These are phyloP conservation scores for Taxillus chinensis DNA, from an alignment of 164 flowering plant species.

Conservation along the genomic window DNA sequence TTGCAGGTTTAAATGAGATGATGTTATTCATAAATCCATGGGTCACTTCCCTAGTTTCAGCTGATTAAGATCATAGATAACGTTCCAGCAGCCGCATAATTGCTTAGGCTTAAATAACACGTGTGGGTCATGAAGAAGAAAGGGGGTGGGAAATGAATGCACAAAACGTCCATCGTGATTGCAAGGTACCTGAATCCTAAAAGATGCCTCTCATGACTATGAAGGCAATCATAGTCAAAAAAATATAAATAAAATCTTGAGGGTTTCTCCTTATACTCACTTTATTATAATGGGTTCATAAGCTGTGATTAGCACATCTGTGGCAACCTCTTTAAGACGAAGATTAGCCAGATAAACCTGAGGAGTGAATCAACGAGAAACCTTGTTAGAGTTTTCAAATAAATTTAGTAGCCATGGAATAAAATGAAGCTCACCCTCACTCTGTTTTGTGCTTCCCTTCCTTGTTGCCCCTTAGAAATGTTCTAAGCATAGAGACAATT, in stretches of 20 bases:
- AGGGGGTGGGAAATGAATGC: too few relatives aligned
- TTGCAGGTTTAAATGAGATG: too few relatives aligned
- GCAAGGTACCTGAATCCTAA: not conserved
- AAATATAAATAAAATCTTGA: not conserved
- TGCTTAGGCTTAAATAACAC: too few relatives aligned
- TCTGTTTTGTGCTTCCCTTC: conserved; percentile 76
- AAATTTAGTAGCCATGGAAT: not conserved
- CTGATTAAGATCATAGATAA: too few relatives aligned
- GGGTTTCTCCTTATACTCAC: conserved; percentile 27
- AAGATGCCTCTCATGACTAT: not conserved
- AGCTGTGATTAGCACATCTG: conserved; percentile 83
- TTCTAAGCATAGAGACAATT: conserved; percentile 27
- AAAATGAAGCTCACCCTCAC: conserved; percentile 42
- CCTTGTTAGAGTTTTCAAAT: not conserved
- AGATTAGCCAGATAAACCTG: conserved; percentile 92
- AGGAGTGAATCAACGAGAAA: conserved; percentile 16
- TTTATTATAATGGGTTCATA: conserved; percentile 79
- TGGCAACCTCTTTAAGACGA: conserved; percentile 68
- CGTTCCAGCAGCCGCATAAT: too few relatives aligned
- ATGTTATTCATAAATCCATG: not conserved
- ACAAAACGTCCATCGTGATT: not conserved
- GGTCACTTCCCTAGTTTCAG: not conserved
- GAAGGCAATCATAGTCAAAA: not conserved
- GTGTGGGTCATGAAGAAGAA: too few relatives aligned
- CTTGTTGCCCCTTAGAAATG: conserved; percentile 85